Conservation (phyloP, 2,329 filamentous ascomycete species). For the Neonectria sp. region DNA sequence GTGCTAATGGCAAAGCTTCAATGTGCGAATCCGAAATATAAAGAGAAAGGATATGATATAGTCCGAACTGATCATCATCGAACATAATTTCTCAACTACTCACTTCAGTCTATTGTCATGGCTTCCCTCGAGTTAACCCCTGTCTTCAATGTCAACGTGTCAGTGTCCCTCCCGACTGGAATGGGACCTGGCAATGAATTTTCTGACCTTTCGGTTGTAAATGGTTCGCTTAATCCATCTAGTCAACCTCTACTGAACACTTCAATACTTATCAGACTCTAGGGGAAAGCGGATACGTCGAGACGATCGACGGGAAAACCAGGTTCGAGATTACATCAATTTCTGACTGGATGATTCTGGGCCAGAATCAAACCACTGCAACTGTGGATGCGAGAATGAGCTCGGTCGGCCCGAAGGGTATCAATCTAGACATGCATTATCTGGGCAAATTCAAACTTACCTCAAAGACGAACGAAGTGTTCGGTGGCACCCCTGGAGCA, state of each 20-base stretch:
- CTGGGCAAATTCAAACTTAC: not conserved
- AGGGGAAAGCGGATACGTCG: not conserved
- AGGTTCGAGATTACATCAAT: not conserved
- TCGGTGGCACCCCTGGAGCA: not conserved
- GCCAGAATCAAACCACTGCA: not conserved
- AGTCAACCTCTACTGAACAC: too few relatives aligned
- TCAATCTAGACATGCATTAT: not conserved
- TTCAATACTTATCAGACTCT: too few relatives aligned
- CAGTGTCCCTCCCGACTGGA: not conserved
- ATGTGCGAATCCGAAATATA: too few relatives aligned
- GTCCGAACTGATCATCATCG: too few relatives aligned
- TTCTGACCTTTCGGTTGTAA: not conserved
- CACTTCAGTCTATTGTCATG: not conserved
- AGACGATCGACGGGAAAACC: not conserved
- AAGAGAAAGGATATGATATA: too few relatives aligned
- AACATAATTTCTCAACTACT: too few relatives aligned
- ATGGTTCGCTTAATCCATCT: not conserved
- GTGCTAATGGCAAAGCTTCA: too few relatives aligned
- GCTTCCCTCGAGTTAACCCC: not conserved
- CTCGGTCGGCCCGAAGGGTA: not conserved
- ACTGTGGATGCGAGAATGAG: not conserved
- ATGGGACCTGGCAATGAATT: conserved; percentile 7
- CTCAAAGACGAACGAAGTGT: not conserved
- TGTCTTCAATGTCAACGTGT: not conserved
- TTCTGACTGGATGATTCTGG: not conserved